A percentile compares a stretch with the other conserved stretches of the same genome.
These are phyloP conservation scores for Urtica urens DNA, from an alignment of 306 rosid genomes.

Conservation along the genomic window DNA sequence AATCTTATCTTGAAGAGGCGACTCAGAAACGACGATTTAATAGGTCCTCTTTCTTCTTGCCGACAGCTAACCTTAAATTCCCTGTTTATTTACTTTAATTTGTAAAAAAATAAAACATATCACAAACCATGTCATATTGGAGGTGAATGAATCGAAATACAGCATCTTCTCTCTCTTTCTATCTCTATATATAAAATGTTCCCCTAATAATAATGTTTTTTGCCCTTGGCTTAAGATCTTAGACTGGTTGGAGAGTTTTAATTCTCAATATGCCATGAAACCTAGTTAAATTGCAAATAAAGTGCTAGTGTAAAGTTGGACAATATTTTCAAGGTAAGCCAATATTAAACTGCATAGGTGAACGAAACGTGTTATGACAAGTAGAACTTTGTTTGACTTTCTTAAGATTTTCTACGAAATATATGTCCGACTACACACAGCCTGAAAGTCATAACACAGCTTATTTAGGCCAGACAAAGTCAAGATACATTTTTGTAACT, in stretches of 20 bases:
- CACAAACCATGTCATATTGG: background rate
- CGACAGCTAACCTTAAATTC: constrained; percentile 11
- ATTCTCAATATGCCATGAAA: too few relatives aligned
- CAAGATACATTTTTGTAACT: too few relatives aligned
- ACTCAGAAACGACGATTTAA: constrained; percentile 5
- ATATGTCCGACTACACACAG: background rate
- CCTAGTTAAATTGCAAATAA: too few relatives aligned
- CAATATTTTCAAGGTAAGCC: background rate
- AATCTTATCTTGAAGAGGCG: constrained; percentile 1
- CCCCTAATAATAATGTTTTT: too few relatives aligned
- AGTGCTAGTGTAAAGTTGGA: too few relatives aligned
- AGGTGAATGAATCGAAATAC: background rate
- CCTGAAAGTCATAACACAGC: too few relatives aligned
- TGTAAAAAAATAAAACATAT: constrained; percentile 18
- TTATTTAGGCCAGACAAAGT: background rate
- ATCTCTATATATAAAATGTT: background rate
- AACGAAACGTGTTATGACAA: background rate
- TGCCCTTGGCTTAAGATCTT: too few relatives aligned
- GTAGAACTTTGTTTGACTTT: background rate
- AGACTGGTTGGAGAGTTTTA: too few relatives aligned
- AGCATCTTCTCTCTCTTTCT: background rate
- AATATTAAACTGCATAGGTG: background rate
- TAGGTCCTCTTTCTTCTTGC: constrained; percentile 16
- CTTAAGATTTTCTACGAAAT: background rate
- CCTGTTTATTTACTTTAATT: constrained; percentile 8